These are phyloP conservation scores for Suillus sp. DNA, from an alignment of 768 basidiomycete species.

Conservation along the genomic window DNA sequence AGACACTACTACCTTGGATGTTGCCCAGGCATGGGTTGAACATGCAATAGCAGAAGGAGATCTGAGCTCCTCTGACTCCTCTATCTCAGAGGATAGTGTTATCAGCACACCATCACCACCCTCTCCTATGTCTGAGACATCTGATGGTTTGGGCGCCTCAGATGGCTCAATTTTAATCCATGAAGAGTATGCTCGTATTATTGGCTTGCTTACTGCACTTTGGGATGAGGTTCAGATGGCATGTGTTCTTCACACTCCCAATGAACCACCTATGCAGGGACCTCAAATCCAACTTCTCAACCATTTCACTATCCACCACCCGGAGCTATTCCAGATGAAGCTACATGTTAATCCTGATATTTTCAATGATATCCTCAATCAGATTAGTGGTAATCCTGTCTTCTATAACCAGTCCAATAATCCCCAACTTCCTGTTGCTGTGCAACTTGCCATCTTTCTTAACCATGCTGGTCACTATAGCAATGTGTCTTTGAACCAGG, in stretches of 20 bases:
- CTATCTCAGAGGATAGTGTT: too few species aligned
- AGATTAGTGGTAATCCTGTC: conserved; percentile 20
- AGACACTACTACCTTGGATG: too few species aligned
- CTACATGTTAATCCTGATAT: too few species aligned
- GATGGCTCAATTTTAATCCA: neutral
- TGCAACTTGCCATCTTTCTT: too few species aligned
- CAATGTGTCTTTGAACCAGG: conserved; percentile 9
- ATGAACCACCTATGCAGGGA: neutral
- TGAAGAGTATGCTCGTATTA: neutral
- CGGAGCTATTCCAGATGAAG: conserved; percentile 16
- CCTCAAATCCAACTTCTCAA: neutral
- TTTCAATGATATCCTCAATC: conserved; percentile 25
- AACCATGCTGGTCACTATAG: conserved; percentile 14
- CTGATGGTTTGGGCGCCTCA: neutral
- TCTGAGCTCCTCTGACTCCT: neutral
- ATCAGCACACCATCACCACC: too few species aligned
- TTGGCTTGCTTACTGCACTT: too few species aligned
- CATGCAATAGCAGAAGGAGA: neutral
- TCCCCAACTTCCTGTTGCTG: too few species aligned
- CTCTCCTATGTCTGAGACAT: too few species aligned
- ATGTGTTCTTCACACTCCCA: neutral
- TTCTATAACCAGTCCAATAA: conserved; percentile 26
- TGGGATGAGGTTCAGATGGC: too few species aligned
- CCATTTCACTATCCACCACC: neutral
- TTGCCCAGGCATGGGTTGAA: too few species aligned